Percentiles rank a stretch among this genome's conserved stretches.
Evolutionary conservation across 768 basidiomycete species (phyloP).

Genomic region (Naematelia encephala): DNA sequence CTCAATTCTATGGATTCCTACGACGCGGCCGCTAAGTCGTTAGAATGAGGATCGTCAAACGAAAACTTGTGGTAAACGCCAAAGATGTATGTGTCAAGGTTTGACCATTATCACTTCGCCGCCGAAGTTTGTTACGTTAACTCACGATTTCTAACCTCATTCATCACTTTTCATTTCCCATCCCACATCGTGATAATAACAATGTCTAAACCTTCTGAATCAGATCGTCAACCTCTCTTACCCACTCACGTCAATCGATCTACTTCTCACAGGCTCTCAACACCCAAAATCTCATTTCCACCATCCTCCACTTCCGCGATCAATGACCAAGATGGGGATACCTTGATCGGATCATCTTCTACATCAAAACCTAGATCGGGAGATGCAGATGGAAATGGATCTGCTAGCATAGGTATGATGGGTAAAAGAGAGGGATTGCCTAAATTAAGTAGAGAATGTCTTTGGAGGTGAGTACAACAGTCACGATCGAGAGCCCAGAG

Average conservation of each 20-base stretch:
- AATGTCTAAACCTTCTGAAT: conserved; percentile 2
- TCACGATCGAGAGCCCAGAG: background rate
- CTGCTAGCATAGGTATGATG: background rate
- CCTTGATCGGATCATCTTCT: conserved; percentile 1
- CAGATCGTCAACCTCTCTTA: conserved; percentile 28
- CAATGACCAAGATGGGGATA: conserved; percentile 10
- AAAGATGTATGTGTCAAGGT: too few species aligned
- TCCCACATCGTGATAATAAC: background rate
- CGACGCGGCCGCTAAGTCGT: too few species aligned
- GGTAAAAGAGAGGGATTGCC: conserved; percentile 25
- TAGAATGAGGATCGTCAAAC: too few species aligned
- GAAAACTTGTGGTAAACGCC: too few species aligned
- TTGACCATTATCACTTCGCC: too few species aligned
- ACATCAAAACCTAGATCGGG: background rate
- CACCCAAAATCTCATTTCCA: conserved; percentile 35
- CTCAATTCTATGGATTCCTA: too few species aligned
- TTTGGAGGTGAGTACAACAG: conserved; percentile 35
- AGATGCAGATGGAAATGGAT: background rate
- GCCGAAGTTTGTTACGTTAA: too few species aligned
- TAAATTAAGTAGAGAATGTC: conserved; percentile 37
- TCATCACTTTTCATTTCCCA: background rate
- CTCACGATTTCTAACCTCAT: too few species aligned
- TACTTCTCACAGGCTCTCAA: conserved; percentile 22
- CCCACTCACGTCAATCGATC: conserved; percentile 19
- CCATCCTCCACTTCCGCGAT: conserved; percentile 26